Evolutionary conservation across 306 rosid genomes (phyloP).

Genomic region (Prunus mongolica): DNA sequence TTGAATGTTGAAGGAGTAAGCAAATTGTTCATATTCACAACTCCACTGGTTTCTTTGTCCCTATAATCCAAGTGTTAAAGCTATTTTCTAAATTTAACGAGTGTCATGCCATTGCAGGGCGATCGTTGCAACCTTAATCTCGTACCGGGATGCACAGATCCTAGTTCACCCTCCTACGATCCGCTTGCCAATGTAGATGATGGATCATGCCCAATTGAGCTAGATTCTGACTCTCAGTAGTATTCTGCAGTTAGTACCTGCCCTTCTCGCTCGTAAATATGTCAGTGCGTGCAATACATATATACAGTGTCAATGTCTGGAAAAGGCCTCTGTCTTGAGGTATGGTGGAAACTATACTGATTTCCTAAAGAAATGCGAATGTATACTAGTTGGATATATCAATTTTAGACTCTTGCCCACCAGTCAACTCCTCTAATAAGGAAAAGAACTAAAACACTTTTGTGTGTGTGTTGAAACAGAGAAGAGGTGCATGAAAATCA

Average conservation of each 20-base stretch:
- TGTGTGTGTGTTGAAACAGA: not conserved
- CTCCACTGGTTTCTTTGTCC: not conserved
- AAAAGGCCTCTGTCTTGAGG: not conserved
- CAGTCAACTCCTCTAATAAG: too few species aligned
- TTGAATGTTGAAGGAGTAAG: constrained; percentile 81
- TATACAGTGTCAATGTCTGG: not conserved
- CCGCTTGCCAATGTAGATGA: constrained; percentile 92
- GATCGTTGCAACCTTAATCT: constrained; percentile 78
- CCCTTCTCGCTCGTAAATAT: constrained; percentile 2
- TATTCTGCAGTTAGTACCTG: not conserved
- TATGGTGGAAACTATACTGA: not conserved
- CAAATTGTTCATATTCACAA: constrained; percentile 5
- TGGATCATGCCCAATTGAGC: constrained; percentile 66
- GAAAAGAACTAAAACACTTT: not conserved
- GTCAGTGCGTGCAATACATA: not conserved
- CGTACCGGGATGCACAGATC: constrained; percentile 77
- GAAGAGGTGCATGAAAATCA: not conserved
- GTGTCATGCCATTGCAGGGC: constrained; percentile 50
- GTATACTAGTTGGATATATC: not conserved
- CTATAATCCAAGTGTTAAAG: not conserved
- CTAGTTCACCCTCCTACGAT: constrained; percentile 51
- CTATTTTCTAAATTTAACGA: not conserved
- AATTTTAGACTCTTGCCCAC: too few species aligned
- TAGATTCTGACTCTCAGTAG: constrained; percentile 25
- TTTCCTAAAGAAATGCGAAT: not conserved